Base-by-base conservation (phyloP, 371 early-diverging fungal genomes). In the Apophysomyces elegans region DNA sequence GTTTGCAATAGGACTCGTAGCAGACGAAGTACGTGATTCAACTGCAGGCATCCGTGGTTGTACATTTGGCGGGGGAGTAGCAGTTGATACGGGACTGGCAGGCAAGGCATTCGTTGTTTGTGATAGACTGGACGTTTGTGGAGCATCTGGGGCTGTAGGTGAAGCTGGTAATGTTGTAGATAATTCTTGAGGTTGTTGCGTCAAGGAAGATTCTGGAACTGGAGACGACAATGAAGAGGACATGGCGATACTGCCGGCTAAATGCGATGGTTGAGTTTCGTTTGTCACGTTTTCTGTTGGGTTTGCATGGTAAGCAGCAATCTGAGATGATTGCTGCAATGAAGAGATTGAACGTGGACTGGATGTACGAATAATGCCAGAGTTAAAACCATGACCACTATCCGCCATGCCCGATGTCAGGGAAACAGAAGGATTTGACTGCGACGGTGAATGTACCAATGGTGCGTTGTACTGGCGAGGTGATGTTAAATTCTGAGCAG, bases 11-110 rank as follows among this genome's bases (percentile, higher is more conserved):
- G 47, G 43, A 35, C 45, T 26, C 7, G 47, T 37, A 6, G 62
- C 47, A 18, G 62, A 62, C 4, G 62, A 50, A 16, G 37, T 54
- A 50, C 54, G 62, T 8, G 16, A 6, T n/a, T 46, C 47, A 12
- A 16, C 16, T 13, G 47, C 16, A 46, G 47, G n/a, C 7, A 16
- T 46, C 47, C 47, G 12, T 16, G 47, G n/a, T 2, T 46, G 47
- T 16, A 16, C 12, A 16, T 46, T 46, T n/a, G 47, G 47, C n/a
- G 47, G 47, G n/a, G 47, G 47, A 14, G 47, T 46, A n/a, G 47
- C 47, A 14, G 47, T n/a, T 46, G 47, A 46, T n/a, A 46, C 47
- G 6, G 47, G 47, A 16, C 47, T 46, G 6, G 47, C 47, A 1
- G 47, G 47, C n/a, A 46, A 46, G n/a, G 47, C 1, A 46, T 46